Evolutionary conservation across 2,329 filamentous ascomycete species (phyloP).

Genomic region (Cordyceps tenuipes): DNA sequence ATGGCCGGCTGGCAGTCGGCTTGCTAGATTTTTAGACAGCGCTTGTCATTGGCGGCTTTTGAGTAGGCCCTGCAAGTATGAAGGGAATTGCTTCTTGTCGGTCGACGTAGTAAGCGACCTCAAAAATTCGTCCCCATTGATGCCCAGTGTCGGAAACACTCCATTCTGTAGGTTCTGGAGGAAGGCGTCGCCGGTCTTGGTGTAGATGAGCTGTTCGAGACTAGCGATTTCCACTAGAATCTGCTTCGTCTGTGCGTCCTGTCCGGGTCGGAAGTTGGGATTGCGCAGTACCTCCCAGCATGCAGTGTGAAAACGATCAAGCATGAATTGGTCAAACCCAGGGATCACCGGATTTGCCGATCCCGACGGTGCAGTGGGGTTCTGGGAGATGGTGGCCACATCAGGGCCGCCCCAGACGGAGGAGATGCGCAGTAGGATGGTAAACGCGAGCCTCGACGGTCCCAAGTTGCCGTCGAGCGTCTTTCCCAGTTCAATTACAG

Average conservation of each 20-base stretch:
- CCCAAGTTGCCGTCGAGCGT: constrained; percentile 59
- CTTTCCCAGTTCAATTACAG: constrained; percentile 75
- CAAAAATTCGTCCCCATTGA: constrained; percentile 53
- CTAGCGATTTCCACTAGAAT: constrained; percentile 81
- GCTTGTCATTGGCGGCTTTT: constrained; percentile 32
- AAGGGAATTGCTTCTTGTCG: constrained; percentile 54
- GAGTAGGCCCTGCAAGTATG: constrained; percentile 53
- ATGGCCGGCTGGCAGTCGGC: background rate
- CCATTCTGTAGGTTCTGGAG: constrained; percentile 56
- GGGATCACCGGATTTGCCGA: constrained; percentile 56
- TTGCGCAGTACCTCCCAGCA: constrained; percentile 85
- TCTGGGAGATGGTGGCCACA: constrained; percentile 47
- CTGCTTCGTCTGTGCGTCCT: constrained; percentile 79
- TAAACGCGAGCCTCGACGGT: constrained; percentile 66
- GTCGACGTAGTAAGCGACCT: constrained; percentile 48
- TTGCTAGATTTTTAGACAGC: background rate
- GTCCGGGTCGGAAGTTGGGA: constrained; percentile 65
- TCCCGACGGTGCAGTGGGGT: constrained; percentile 40
- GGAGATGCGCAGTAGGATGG: constrained; percentile 74
- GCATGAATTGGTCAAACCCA: constrained; percentile 87
- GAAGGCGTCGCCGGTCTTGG: constrained; percentile 80
- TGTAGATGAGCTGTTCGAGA: constrained; percentile 82
- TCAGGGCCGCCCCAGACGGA: constrained; percentile 86
- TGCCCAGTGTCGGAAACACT: constrained; percentile 57
- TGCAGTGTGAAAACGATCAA: constrained; percentile 77